Evolutionary conservation across 345 rosid species (phyloP), one percentile per base, ranked within the genome.

Genomic region (Corymbia maculata): DNA sequence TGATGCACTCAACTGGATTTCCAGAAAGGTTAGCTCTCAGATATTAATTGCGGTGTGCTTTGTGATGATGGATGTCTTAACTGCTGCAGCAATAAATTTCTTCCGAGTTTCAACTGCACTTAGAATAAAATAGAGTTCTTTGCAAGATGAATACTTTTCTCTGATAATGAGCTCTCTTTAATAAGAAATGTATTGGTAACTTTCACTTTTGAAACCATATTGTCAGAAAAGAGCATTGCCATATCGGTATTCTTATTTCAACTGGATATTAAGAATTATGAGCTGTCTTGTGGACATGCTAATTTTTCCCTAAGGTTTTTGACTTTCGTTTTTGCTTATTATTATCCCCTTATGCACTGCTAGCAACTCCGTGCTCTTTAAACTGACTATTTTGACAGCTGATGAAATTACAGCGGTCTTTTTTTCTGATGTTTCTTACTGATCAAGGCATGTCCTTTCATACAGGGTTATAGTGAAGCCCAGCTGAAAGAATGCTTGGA

Each of bases 401-500:
- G 13, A 75, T 75, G 82, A 75, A 70, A 75, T 86, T 86, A 36
- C 32, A 17, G 79, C 42, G 7, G 7, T 86, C 79, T 13, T 52
- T 55, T 52, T 44, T 42, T 57, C 51, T 52, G 6, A 3, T 52
- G 79, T 51, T 30, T 87, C 89, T 19, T 36, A 75, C 82, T 75
- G 28, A 42, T 75, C 14, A 2, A 36, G 82, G 82, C 82, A 85
- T 86, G 68, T 70, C 85, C 53, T 88, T 88, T 70, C 87, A 59
- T 90, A 90, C 98, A 98, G 99, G 99, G 99, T 86, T 97, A 98
- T 88, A 98, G 97, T 82, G 99, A 98, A 92, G 98, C 98, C 47
- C 99, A 98, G 93, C 92, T 98, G 93, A 98, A 97, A 88, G 99
- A 98, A 90, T 98, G 99, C 91, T 91, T 96, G 87, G 99, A 98